phyloP scores from a whole-genome alignment of 768 basidiomycete species.

The Tulasnella sp. region DNA sequence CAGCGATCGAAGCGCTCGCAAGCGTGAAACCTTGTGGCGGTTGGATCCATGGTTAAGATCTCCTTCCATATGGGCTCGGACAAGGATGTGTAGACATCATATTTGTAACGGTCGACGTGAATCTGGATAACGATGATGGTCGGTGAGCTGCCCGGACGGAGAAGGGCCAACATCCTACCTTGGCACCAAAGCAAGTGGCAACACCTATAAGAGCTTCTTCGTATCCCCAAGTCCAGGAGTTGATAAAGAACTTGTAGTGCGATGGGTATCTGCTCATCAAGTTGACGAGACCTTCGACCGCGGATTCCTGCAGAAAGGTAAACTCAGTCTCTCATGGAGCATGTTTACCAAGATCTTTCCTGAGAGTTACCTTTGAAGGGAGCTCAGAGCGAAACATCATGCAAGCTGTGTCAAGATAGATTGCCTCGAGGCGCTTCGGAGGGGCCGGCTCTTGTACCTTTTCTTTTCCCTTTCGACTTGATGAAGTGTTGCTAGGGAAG shows the following conservation, averaged over 20 bases:
- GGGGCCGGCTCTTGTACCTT: constrained; percentile 7
- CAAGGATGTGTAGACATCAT: constrained; percentile 54
- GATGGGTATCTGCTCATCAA: constrained; percentile 66
- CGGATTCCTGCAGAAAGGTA: constrained; percentile 51
- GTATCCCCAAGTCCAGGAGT: constrained; percentile 95
- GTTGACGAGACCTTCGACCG: constrained; percentile 60
- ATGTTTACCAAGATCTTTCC: constrained; percentile 29
- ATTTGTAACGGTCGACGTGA: constrained; percentile 88
- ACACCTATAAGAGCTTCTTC: constrained; percentile 84
- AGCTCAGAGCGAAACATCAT: constrained; percentile 52
- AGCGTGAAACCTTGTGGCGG: constrained; percentile 80
- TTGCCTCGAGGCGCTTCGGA: constrained; percentile 52
- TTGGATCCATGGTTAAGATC: constrained; percentile 59
- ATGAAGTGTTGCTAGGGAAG: constrained; percentile 20
- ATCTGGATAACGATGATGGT: constrained; percentile 48
- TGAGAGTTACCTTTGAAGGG: constrained; percentile 55
- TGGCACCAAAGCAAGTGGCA: constrained; percentile 58
- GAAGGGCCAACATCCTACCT: constrained; percentile 43
- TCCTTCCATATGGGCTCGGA: constrained; percentile 59
- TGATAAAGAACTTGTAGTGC: constrained; percentile 77
- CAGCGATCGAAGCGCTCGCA: constrained; percentile 85
- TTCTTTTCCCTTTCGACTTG: constrained; percentile 13
- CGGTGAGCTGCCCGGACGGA: background rate
- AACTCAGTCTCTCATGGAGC: background rate
- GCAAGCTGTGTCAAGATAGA: constrained; percentile 79